Base-by-base conservation (phyloP, 2,329 filamentous ascomycete species). In the Aureobasidium sp. region DNA sequence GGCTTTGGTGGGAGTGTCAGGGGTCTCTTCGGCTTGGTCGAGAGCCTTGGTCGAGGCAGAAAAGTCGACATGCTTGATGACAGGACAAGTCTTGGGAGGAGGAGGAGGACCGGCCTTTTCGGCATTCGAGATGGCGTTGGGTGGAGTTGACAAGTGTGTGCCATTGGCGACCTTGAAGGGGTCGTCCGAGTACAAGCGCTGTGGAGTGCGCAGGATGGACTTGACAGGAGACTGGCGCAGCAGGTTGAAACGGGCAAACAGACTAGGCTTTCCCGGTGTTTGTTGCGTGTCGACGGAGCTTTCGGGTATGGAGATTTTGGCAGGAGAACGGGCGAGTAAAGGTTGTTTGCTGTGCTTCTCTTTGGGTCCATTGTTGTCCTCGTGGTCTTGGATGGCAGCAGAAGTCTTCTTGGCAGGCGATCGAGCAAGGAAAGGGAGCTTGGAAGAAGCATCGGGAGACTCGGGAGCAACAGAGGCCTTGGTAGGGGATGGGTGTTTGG, bases 21-120 rank as follows among this genome's bases (percentile, higher is more conserved):
- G 57, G 23, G 57, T 64, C 15, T 62, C 49, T n/a, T 65, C 63
- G 31, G 60, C 60, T 19, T 38, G 19, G 17, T 49, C 50, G 8
- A 57, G 68, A 61, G 62, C 71, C 67, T 70, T 75, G 65, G 65
- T 89, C 81, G 37, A 73, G 1, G 86, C 86, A 0, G 88, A 90
- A 68, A 95, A 96, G 54, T 88, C 85, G 37, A 95, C 89, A 60
- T 83, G 86, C 76, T 95, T 95, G 72, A 85, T 88, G 25, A 85
- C 81, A 33, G 85, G 85, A 8, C 87, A 88, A 1, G 87, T 90
- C 5, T 84, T 85, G 59, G 84, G 74, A 27, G 71, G 70, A 3
- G 70, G 61, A 38, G 21, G 58, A 55, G 80, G 80, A 33, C 85
- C 70, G 46, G 38, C 31, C 53, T 60, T 43, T 13, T 58, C 55